These are phyloP conservation scores for Gnaphalium uliginosum DNA, from an alignment of 129 eudicot species.

Conservation along the genomic window DNA sequence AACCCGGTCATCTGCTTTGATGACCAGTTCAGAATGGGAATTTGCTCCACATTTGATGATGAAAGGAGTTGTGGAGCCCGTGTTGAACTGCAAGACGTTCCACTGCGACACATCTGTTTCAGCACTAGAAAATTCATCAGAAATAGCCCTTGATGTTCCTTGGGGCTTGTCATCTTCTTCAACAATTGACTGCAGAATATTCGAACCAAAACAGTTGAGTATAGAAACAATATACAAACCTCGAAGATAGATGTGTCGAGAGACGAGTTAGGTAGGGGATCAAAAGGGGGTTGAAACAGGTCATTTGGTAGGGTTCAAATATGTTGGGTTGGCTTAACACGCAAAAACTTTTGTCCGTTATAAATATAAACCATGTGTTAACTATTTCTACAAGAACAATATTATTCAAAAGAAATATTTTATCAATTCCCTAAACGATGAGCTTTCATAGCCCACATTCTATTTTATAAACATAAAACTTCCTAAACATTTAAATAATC, in stretches of 20 bases:
- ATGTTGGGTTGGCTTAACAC: not conserved
- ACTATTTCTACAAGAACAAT: not conserved
- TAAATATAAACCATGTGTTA: not conserved
- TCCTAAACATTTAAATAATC: not conserved
- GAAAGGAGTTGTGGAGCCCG: conserved; percentile 87
- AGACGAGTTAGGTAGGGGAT: not conserved
- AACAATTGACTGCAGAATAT: conserved; percentile 55
- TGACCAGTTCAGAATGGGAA: conserved; percentile 87
- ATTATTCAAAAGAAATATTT: too few relatives aligned
- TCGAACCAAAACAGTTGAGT: not conserved
- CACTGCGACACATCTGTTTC: conserved; percentile 94
- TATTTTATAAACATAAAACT: not conserved
- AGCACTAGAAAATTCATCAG: conserved; percentile 33
- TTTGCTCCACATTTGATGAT: conserved; percentile 96
- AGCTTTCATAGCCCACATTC: not conserved
- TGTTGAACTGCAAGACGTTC: conserved; percentile 93
- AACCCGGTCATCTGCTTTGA: conserved; percentile 86
- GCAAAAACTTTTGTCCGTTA: not conserved
- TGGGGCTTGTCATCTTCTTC: conserved; percentile 78
- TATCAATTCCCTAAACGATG: not conserved
- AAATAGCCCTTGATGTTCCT: conserved; percentile 40
- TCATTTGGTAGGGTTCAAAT: not conserved
- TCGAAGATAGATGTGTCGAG: not conserved
- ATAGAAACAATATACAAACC: not conserved
- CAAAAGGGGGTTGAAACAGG: not conserved